Conservation (phyloP, 2,329 filamentous ascomycete species). For the Diplodia sapinea region DNA sequence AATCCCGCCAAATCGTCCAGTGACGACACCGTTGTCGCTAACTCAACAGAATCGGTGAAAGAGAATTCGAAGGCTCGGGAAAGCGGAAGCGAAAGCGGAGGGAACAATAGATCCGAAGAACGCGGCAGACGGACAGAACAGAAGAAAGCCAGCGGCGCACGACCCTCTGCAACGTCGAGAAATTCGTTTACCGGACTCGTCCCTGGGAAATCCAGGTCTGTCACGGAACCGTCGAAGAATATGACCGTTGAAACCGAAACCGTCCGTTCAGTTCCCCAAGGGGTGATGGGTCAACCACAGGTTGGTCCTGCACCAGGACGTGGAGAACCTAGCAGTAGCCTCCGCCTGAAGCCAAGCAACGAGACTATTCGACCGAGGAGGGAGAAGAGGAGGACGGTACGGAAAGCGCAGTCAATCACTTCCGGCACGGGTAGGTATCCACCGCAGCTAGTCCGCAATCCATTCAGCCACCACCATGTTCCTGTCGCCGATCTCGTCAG, state of each 20-base stretch:
- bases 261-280: slow-evolving; percentile 86
- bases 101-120: slow-evolving; percentile 61
- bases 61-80: slow-evolving; percentile 56
- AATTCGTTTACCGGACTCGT: slow-evolving; percentile 72
- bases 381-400: slow-evolving; percentile 79
- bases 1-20: slow-evolving; percentile 38
- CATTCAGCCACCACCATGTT: slow-evolving; percentile 40
- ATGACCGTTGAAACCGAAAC: slow-evolving; percentile 99
- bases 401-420: slow-evolving; percentile 75
- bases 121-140: slow-evolving; percentile 48
- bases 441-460: slow-evolving; percentile 38
- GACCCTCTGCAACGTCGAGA: slow-evolving; percentile 51
- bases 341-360: slow-evolving; percentile 87
- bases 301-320: slow-evolving; percentile 65
- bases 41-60: slow-evolving; percentile 39
- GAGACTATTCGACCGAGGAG: slow-evolving; percentile 96
- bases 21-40: slow-evolving; percentile 35
- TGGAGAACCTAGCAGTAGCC: slow-evolving; percentile 70
- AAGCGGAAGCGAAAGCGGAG: slow-evolving; percentile 70
- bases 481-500: slow-evolving; percentile 16
- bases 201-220: slow-evolving; percentile 68
- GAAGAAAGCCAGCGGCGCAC: slow-evolving; percentile 40
- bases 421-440: slow-evolving; percentile 72
- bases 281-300: slow-evolving; percentile 68
- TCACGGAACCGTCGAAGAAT: slow-evolving; percentile 74